A percentile compares a stretch with the other conserved stretches of the same genome.
phyloP scores from a whole-genome alignment of 371 early-diverging fungal species.

The Mortierella sp. region DNA sequence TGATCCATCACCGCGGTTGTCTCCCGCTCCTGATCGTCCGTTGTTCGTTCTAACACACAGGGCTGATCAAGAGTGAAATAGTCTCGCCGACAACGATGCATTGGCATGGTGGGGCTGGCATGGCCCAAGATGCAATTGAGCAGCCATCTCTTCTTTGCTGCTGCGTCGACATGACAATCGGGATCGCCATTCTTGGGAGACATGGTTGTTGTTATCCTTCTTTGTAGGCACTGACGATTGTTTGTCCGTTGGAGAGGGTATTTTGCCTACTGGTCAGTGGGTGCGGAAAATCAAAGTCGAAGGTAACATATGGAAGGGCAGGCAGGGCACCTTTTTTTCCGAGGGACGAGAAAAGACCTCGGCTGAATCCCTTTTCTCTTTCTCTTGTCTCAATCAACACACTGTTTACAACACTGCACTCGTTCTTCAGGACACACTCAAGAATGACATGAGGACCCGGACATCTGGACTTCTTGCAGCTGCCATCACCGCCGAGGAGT shows the following conservation, averaged over 20 bases:
- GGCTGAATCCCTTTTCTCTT: background rate
- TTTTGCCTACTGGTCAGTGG: no score
- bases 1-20: background rate
- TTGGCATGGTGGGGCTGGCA: background rate
- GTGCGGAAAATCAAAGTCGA: no score
- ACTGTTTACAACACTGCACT: background rate
- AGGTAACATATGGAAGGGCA: no score
- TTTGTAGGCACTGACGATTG: background rate
- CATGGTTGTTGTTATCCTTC: background rate
- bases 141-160: background rate
- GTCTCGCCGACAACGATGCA: background rate
- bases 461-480: conserved; percentile 20
- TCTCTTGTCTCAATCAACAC: background rate
- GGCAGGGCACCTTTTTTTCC: no score
- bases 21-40: background rate
- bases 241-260: no score
- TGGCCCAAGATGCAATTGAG: background rate
- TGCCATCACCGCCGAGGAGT: conserved; percentile 36
- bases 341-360: background rate
- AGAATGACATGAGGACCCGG: conserved; percentile 32
- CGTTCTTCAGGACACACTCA: background rate
- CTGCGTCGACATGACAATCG: background rate
- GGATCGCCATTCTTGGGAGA: background rate
- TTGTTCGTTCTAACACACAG: background rate
- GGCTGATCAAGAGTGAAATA: background rate